A percentile compares a stretch with the other conserved stretches of the same genome.
phyloP scores from a whole-genome alignment of 768 basidiomycete genomes.

The Tremella fuciformis region DNA sequence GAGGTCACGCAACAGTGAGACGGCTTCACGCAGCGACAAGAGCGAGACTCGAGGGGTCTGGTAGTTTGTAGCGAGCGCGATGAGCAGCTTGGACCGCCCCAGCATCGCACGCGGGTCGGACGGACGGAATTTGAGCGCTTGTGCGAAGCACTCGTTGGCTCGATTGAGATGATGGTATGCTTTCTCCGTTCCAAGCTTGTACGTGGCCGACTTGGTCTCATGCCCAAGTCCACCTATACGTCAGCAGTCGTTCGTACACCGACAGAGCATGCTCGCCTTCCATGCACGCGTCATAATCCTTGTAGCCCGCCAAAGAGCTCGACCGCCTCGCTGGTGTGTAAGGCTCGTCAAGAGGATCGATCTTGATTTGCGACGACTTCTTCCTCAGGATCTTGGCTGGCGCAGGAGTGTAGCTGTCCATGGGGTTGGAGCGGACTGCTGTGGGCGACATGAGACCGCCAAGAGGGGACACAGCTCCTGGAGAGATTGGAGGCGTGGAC shows the following conservation, averaged over 20 bases:
- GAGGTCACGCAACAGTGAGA: constrained; percentile 30
- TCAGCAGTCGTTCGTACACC: not conserved
- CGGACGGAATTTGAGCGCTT: constrained; percentile 34
- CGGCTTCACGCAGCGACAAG: constrained; percentile 32
- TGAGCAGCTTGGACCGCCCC: constrained; percentile 37
- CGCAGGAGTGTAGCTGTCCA: not conserved
- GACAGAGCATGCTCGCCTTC: constrained; percentile 34
- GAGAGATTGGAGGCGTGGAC: not conserved
- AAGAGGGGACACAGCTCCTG: not conserved
- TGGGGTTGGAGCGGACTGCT: not conserved
- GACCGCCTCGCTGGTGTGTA: not conserved
- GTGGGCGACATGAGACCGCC: no score
- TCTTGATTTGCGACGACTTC: constrained; percentile 6
- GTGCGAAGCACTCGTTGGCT: constrained; percentile 43
- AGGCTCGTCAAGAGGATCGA: constrained; percentile 4
- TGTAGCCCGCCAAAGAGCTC: constrained; percentile 17
- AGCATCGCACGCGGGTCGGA: constrained; percentile 39
- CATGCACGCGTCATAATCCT: constrained; percentile 43
- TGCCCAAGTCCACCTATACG: constrained; percentile 40
- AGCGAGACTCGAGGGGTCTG: constrained; percentile 37
- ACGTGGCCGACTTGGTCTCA: constrained; percentile 42
- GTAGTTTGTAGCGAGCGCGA: constrained; percentile 43
- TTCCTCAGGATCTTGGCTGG: not conserved
- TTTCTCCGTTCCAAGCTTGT: constrained; percentile 45
- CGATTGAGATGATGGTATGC: constrained; percentile 49